Conservation (phyloP, 1,139 yeast species). For the Protomyces inouyei region DNA sequence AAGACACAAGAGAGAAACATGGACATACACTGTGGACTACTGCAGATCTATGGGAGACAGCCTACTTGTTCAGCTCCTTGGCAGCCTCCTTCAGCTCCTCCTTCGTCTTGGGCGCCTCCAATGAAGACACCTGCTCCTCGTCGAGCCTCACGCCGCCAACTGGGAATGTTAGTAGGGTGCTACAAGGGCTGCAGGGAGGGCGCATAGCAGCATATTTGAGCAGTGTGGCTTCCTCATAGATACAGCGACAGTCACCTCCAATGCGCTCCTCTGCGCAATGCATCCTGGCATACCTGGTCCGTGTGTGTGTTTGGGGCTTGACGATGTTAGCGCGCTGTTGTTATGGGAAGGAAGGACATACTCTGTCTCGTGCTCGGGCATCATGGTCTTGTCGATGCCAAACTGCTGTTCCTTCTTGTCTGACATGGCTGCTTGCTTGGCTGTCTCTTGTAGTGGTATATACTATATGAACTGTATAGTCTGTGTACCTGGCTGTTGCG, state of each 20-base stretch:
- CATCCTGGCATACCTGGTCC: slow-evolving; percentile 9
- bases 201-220: too few relatives aligned
- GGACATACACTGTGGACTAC: background rate
- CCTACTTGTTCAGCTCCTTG: slow-evolving; percentile 11
- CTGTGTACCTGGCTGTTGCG: background rate
- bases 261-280: too few relatives aligned
- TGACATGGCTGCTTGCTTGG: background rate
- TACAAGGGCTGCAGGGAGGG: too few relatives aligned
- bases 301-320: slow-evolving; percentile 9
- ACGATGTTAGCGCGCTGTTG: background rate
- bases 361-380: slow-evolving; percentile 25
- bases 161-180: background rate
- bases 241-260: too few relatives aligned
- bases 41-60: background rate
- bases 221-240: too few relatives aligned
- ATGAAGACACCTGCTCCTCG: slow-evolving; percentile 6
- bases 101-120: slow-evolving; percentile 27
- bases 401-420: slow-evolving; percentile 22
- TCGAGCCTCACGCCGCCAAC: slow-evolving; percentile 9
- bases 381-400: slow-evolving; percentile 27
- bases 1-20: background rate
- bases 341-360: background rate
- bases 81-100: slow-evolving; percentile 21
- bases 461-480: background rate
- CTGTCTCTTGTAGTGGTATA: background rate